Conservation (phyloP, 2,329 filamentous ascomycete species). For the Graphiopsis chlorocephala region DNA sequence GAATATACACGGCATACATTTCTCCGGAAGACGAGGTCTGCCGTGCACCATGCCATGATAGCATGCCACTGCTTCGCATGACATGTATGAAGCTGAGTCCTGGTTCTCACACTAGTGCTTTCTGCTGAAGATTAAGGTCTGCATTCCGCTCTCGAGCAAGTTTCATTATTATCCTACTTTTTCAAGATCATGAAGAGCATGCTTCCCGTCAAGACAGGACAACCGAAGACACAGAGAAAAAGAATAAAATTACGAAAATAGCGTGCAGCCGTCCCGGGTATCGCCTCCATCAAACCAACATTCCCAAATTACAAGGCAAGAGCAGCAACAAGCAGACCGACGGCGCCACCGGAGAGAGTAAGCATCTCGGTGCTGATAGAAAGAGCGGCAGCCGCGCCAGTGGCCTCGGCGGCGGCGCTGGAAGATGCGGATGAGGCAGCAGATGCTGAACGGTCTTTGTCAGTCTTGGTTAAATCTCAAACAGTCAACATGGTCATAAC, state of each 20-base stretch:
- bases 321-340: constrained; percentile 7
- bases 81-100: not conserved
- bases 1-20: not conserved
- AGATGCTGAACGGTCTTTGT: not conserved
- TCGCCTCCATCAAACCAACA: not conserved
- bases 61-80: not conserved
- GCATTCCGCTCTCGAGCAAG: not conserved
- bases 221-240: not conserved
- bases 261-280: not conserved
- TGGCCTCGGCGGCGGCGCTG: constrained; percentile 3
- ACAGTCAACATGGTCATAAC: not conserved
- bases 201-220: not conserved
- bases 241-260: constrained; percentile 1
- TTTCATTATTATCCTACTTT: constrained; percentile 6
- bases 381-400: constrained; percentile 7
- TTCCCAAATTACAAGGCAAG: not conserved
- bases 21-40: not conserved
- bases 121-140: not conserved
- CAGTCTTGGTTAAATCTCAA: not conserved
- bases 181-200: not conserved
- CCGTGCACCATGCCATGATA: not conserved
- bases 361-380: not conserved
- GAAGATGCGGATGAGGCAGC: not conserved
- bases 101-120: not conserved
- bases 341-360: constrained; percentile 2